A percentile compares a stretch with the other conserved stretches of the same genome.
Evolutionary conservation across 2,329 filamentous ascomycete species (phyloP).

Genomic region (Fusarium vanettenii): DNA sequence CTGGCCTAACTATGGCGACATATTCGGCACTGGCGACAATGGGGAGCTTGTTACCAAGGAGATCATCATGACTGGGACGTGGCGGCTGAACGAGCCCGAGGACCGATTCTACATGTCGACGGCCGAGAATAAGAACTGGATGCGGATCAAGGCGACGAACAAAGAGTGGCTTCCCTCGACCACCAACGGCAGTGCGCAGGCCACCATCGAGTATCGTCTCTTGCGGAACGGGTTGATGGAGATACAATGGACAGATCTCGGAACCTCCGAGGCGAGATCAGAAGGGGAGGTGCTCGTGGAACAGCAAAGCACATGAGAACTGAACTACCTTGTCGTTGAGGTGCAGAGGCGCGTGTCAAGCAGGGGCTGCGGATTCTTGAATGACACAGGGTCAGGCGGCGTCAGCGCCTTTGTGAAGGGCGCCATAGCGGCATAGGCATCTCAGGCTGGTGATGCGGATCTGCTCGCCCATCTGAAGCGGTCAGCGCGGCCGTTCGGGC

Average conservation of each 20-base stretch:
- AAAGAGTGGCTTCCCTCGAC: background rate
- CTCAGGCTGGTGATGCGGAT: background rate
- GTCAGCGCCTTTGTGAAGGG: background rate
- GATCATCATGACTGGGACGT: background rate
- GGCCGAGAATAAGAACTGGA: background rate
- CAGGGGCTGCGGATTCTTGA: background rate
- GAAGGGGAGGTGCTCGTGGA: background rate
- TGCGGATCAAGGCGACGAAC: background rate
- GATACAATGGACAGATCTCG: background rate
- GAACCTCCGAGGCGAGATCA: background rate
- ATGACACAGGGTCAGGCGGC: background rate
- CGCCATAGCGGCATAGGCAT: background rate
- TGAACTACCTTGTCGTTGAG: background rate
- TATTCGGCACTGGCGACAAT: background rate
- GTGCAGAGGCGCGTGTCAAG: background rate
- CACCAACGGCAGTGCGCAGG: background rate
- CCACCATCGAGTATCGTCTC: background rate
- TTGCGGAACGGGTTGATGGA: background rate
- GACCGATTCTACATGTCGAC: background rate
- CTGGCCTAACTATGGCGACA: background rate
- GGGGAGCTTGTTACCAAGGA: background rate
- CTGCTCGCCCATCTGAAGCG: background rate
- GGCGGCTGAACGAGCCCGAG: background rate
- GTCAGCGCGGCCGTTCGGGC: background rate
- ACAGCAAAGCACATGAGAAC: background rate